Conservation (phyloP, 2,329 filamentous ascomycete species). For the Daldinia eschscholtzii region DNA sequence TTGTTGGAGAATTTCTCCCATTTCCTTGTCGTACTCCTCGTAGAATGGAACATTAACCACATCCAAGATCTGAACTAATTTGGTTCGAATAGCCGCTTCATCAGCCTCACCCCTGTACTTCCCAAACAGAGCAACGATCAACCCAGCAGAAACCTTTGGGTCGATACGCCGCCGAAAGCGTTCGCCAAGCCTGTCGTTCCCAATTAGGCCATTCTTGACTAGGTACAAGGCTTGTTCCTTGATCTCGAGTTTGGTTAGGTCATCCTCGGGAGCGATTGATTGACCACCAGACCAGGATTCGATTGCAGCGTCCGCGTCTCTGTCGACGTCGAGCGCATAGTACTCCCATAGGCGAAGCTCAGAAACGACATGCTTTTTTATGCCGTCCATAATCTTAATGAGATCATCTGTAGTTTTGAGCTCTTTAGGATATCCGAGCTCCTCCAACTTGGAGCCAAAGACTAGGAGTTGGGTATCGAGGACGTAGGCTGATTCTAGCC, state of each 20-base stretch:
- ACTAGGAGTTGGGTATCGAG: constrained; percentile 75
- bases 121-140: constrained; percentile 76
- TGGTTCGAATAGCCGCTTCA: constrained; percentile 64
- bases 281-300: constrained; percentile 77
- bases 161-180: constrained; percentile 80
- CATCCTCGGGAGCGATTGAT: constrained; percentile 64
- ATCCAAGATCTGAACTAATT: constrained; percentile 76
- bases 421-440: constrained; percentile 80
- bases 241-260: constrained; percentile 63
- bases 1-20: constrained; percentile 87
- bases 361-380: constrained; percentile 84
- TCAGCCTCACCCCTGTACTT: constrained; percentile 71
- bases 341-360: constrained; percentile 91
- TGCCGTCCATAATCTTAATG: constrained; percentile 82
- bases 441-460: constrained; percentile 78
- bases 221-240: constrained; percentile 72
- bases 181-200: constrained; percentile 81
- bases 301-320: constrained; percentile 75
- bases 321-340: constrained; percentile 85
- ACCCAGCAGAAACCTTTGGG: constrained; percentile 75
- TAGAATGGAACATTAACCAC: constrained; percentile 91
- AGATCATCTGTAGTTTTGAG: constrained; percentile 80
- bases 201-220: constrained; percentile 75
- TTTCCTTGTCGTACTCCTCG: constrained; percentile 88
- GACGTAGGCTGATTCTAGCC: constrained; percentile 73